Conservation (phyloP, 805 yeast genomes). For the Candida fluviatilis region DNA sequence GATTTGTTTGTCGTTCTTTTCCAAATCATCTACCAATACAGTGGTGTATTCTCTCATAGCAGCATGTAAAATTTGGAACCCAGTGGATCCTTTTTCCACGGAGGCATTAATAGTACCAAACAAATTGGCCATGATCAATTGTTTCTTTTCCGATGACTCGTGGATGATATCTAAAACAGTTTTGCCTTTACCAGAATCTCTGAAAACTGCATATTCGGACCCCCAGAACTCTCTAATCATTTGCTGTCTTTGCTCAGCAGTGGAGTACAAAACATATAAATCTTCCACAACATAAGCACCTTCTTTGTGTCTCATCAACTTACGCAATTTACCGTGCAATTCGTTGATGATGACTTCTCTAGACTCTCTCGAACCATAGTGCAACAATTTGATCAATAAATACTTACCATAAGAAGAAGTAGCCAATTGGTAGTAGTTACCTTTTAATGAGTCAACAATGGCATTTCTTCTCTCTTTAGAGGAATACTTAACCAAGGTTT, state of each 20-base stretch:
- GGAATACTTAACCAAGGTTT: conserved; percentile 84
- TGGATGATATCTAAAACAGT: conserved; percentile 61
- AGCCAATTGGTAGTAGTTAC: conserved; percentile 75
- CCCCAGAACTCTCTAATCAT: conserved; percentile 98
- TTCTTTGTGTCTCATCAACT: conserved; percentile 93
- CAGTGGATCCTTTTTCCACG: conserved; percentile 92
- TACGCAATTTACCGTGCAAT: conserved; percentile 85
- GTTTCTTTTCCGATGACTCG: conserved; percentile 74
- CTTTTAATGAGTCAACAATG: conserved; percentile 65
- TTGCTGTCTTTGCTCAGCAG: conserved; percentile 79
- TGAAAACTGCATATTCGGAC: conserved; percentile 87
- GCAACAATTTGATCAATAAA: conserved; percentile 79
- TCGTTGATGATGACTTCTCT: conserved; percentile 74
- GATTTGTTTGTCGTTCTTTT: conserved; percentile 50
- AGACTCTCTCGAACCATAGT: conserved; percentile 84
- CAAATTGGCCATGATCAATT: conserved; percentile 68
- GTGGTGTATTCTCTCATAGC: conserved; percentile 87
- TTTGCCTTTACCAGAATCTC: conserved; percentile 63
- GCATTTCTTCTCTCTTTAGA: conserved; percentile 72
- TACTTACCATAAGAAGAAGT: conserved; percentile 94
- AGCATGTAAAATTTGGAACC: conserved; percentile 93
- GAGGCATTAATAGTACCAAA: conserved; percentile 82
- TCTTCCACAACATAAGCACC: conserved; percentile 98
- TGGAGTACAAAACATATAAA: conserved; percentile 77
- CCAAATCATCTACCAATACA: conserved; percentile 55